These are phyloP conservation scores for Cicer judaicum DNA, from an alignment of 306 rosid species.

Conservation along the genomic window DNA sequence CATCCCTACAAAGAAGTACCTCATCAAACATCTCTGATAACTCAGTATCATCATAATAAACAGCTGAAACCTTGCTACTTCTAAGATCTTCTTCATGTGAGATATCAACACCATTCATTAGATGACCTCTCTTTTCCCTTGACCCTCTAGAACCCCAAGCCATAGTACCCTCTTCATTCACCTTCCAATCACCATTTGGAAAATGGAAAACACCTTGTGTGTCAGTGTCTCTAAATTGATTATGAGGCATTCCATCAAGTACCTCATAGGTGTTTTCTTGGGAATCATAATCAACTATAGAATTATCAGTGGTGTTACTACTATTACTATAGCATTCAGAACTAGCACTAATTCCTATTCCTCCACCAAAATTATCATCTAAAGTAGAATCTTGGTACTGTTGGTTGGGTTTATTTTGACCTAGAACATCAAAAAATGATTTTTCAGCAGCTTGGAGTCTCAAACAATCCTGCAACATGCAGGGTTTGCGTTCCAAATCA, in stretches of 20 bases:
- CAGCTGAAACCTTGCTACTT: slow-evolving; percentile 56
- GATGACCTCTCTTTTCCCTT: slow-evolving; percentile 52
- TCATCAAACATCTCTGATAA: slow-evolving; percentile 54
- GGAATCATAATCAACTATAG: slow-evolving; percentile 24
- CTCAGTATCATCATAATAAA: slow-evolving; percentile 46
- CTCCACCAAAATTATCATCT: slow-evolving; percentile 39
- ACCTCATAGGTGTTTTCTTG: slow-evolving; percentile 1
- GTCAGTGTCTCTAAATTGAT: slow-evolving; percentile 42
- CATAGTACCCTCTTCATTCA: slow-evolving; percentile 17
- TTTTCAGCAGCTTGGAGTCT: slow-evolving; percentile 80
- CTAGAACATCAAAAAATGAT: slow-evolving; percentile 80
- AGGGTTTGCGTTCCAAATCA: slow-evolving; percentile 72
- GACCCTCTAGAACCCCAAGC: slow-evolving; percentile 18
- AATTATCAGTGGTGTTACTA: slow-evolving; percentile 52
- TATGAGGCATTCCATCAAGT: slow-evolving; percentile 32
- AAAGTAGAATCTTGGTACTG: too few relatives aligned
- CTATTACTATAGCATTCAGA: slow-evolving; percentile 45
- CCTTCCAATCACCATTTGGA: slow-evolving; percentile 27
- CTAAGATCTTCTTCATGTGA: slow-evolving; percentile 50
- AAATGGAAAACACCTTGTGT: slow-evolving; percentile 13
- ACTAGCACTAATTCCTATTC: slow-evolving; percentile 27
- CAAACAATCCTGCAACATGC: slow-evolving; percentile 80
- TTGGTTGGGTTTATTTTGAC: slow-evolving; percentile 13
- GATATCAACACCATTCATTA: slow-evolving; percentile 37
- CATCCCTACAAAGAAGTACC: slow-evolving; percentile 48